Evolutionary conservation across 345 rosid genomes (phyloP).

Genomic region (Camelina hispida): DNA sequence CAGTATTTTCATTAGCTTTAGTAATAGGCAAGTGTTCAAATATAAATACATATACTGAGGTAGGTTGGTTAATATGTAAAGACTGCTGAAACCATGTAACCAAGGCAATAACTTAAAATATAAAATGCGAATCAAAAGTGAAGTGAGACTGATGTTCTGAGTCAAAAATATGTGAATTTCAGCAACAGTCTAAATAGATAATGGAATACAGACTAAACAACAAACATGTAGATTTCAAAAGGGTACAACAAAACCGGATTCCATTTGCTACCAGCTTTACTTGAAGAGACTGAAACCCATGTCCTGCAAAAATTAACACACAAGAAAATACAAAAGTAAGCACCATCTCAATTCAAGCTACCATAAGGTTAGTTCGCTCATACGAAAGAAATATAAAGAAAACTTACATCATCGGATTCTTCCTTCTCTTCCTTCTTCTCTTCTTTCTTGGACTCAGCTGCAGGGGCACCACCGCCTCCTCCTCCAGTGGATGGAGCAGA

Average conservation of each 20-base stretch:
- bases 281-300: no score
- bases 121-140: background rate
- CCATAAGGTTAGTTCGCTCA: no score
- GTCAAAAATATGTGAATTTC: slow-evolving; percentile 5
- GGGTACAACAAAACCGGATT: background rate
- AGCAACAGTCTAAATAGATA: background rate
- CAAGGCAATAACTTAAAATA: background rate
- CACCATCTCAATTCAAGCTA: background rate
- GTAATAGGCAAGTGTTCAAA: no score
- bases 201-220: slow-evolving; percentile 22
- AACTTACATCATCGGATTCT: slow-evolving; percentile 80
- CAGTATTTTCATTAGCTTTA: no score
- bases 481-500: slow-evolving; percentile 49
- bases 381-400: background rate
- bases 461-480: slow-evolving; percentile 49
- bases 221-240: slow-evolving; percentile 24
- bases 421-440: slow-evolving; percentile 81
- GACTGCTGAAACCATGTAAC: background rate
- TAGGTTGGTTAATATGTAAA: background rate
- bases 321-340: background rate
- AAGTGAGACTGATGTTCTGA: background rate
- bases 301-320: background rate
- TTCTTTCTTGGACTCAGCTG: slow-evolving; percentile 79
- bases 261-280: slow-evolving; percentile 39
- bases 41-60: background rate